Base-by-base conservation (phyloP, 1,284 basidiomycete genomes). In the Leccinum subatratum region DNA sequence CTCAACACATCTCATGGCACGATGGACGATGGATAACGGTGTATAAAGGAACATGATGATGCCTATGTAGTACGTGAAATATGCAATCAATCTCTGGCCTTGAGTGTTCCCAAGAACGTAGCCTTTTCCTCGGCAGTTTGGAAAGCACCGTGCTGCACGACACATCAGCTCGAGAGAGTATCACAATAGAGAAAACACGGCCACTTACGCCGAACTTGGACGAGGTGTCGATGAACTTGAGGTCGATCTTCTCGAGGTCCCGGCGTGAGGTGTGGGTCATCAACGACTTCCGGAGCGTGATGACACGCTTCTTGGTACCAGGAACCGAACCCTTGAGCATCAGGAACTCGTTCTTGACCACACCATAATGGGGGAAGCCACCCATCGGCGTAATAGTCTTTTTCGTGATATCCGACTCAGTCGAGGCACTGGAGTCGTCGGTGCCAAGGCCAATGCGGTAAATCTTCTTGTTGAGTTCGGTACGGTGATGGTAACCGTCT, bases 401-500 rank as follows among this genome's bases (percentile, higher is more conserved):
- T 84, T 93, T 88, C 74, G 94, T 96, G 76, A 94, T 86, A 79
- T 98, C 95, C 70, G 90, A 89, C 72, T 96, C 95, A 62, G 97
- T 99, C 66, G 95, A 90, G 48, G 95, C 97, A 72, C 96, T 98
- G 70, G 80, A 84, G 59, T 89, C 86, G 77, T 96, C 93, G 61
- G 81, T 75, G 72, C 91, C 96, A 74, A 88, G 85, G 73, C 92
- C 94, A 73, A 99, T 89, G 73, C 97, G 93, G 89, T 98, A 99
- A 80, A 97, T 90, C 86, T 98, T 98, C 89, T 98, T 97, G 90
- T 98, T 98, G 77, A 96, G 86, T 81, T 94, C 93, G 66, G 96
- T 98, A 80, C 96, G 94, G 85, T 98, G 95, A 81, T 98, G 96
- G 87, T 98, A 99, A 79, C 96, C 96, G 80, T 97, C 91, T 93